phyloP scores from a whole-genome alignment of 768 basidiomycete genomes.

The Crepidotus variabilis region DNA sequence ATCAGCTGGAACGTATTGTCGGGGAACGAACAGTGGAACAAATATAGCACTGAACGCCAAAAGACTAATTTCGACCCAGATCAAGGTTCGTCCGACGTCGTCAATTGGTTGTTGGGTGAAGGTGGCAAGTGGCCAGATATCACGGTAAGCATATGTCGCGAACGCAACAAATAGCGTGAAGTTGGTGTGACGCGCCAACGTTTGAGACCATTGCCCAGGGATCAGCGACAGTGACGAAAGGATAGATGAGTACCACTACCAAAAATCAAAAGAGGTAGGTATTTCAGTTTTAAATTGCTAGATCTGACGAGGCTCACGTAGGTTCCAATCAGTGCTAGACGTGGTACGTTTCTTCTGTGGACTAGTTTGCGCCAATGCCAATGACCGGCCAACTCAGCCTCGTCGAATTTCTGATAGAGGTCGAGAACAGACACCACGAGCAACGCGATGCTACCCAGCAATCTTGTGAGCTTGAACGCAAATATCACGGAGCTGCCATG shows the following conservation, averaged over 20 bases:
- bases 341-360: background rate
- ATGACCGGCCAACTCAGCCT: background rate
- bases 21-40: constrained; percentile 51
- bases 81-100: constrained; percentile 32
- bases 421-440: background rate
- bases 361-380: background rate
- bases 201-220: constrained; percentile 24
- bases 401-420: background rate
- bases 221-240: constrained; percentile 34
- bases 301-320: background rate
- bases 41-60: constrained; percentile 39
- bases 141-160: constrained; percentile 48
- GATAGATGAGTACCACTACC: constrained; percentile 32
- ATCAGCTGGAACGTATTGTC: constrained; percentile 52
- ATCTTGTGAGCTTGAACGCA: background rate
- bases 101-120: constrained; percentile 43
- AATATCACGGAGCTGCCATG: background rate
- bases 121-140: constrained; percentile 56
- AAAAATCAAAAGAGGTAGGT: no score
- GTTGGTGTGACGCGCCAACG: constrained; percentile 22
- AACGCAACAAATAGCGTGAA: constrained; percentile 26
- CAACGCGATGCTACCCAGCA: background rate
- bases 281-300: background rate
- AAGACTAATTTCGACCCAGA: constrained; percentile 47
- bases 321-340: background rate